Base-by-base conservation (phyloP, 306 rosid species). In the Pyrus betulifolia region DNA sequence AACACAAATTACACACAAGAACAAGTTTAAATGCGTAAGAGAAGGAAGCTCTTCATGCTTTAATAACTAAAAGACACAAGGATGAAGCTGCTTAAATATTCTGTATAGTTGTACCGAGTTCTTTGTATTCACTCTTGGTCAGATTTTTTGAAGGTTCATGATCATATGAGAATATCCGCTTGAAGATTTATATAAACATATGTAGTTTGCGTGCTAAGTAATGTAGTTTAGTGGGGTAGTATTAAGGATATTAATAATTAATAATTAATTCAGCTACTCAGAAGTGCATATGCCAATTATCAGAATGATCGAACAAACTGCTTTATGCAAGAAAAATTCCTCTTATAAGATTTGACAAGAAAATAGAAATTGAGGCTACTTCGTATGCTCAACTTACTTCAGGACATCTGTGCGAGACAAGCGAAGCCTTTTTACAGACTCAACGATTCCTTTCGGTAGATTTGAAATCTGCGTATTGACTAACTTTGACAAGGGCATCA, bases 381-480 rank as follows among this genome's bases (percentile, higher is more conserved):
- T 35, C 64, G 76, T 69, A 40, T 52, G 78, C 63, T 66, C 77
- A 69, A 85, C 99, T 88, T 86, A 95, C 99, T 85, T 90, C 67
- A 90, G 79, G 65, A 95, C 83, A 75, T 92, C 88, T 18, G 82
- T 74, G 79, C 99, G 97, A 76, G 97, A 88, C 80, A 95, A 71
- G 31, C 85, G 90, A 83, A 95, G 97, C 79, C 74, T 85, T 69
- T 80, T 88, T 35, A 95, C 81, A 15, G 88, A 85, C 19, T 86
- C 87, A 45, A 82, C 85, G 64, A 92, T 87, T 77, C 80, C 85
- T 33, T 74, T 75, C 15, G 96, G 94, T 15, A 84, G 78, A 35
- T 74, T 63, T 46, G 86, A 75, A 71, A 69, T 80, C 78, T 74
- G 79, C 54, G 49, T 76, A 81, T 80, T 75, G 23, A 78, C 74